Evolutionary conservation across 768 basidiomycete genomes (phyloP), one percentile per base, ranked within the genome.

Genomic region (Phanerochaete carnosa): DNA sequence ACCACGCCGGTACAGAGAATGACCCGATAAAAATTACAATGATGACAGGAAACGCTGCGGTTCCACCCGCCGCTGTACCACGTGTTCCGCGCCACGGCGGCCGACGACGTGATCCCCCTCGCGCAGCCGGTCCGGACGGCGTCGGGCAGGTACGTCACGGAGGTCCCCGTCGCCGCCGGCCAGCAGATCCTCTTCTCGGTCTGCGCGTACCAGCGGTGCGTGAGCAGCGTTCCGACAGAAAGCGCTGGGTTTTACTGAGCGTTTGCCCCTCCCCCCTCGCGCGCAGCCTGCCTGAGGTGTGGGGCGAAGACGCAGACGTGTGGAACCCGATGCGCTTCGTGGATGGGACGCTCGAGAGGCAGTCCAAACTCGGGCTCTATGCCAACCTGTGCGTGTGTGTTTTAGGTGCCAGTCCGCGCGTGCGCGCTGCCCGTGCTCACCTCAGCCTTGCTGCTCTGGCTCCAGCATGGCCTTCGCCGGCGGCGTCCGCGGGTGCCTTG

Each of bases 101-200:
- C 55, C 3, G 74, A 77, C 32, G 74, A 74, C 56, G 67, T 72
- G 11, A 68, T 77, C 22, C 76, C 75, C 3, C 69, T 77, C 26
- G 60, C 69, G 6, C 52, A 62, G 8, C 75, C 75, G 4, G 62
- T 76, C 50, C 61, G 57, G n/a, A 67, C 70, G 7, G 64, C 53
- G 30, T 66, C 65, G 0, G 76, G 72, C 8, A 49, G 68, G 30
- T 46, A 64, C 22, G 58, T 73, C 37, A 61, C 50, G n/a, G 65
- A 64, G 57, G 65, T 75, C 45, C 73, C 68, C 0, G 55, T 75
- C 13, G 60, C 61, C 29, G 68, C 70, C 45, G 73, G 71, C 23
- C 69, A 69, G 39, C 57, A 45, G 25, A 56, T 71, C 15, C 30
- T 62, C 12, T 43, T 70, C 23, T 69, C 71, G 1, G 59, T 72